phyloP scores from a whole-genome alignment of 2,329 filamentous ascomycete genomes.

The Colletotrichum viniferum region DNA sequence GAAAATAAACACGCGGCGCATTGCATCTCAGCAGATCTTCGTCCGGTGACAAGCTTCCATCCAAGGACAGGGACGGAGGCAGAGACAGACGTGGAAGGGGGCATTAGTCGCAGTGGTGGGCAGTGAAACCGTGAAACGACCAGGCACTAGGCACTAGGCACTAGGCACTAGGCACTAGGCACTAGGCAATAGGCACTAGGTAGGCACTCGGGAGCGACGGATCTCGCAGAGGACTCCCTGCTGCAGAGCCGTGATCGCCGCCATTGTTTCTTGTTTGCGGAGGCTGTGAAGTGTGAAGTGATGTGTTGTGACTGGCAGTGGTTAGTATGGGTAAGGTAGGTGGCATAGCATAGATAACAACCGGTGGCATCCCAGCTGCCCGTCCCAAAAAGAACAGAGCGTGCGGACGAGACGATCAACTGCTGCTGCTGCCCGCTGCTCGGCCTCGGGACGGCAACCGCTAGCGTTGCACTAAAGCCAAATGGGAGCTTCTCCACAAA shows the following conservation, averaged over 20 bases:
- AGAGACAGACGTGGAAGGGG: not conserved
- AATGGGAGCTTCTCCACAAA: not conserved
- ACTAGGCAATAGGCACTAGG: not conserved
- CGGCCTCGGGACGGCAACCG: not conserved
- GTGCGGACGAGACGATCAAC: not conserved
- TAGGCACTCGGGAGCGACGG: not conserved
- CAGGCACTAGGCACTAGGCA: not conserved
- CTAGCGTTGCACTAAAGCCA: not conserved
- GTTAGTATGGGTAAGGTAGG: not conserved
- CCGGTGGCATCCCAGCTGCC: not conserved
- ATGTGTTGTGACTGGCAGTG: not conserved
- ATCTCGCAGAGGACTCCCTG: not conserved
- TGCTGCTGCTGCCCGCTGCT: not conserved
- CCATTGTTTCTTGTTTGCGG: not conserved
- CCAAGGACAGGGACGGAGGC: not conserved
- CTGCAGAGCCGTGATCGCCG: not conserved
- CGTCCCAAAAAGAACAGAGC: not conserved
- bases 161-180: too few species aligned
- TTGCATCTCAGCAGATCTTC: not conserved
- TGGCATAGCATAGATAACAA: not conserved
- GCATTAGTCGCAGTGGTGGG: not conserved
- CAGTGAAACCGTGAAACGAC: not conserved
- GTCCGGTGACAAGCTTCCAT: not conserved
- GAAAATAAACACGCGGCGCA: not conserved
- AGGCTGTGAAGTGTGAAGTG: not conserved